These are phyloP conservation scores for Auxenochlorella protothecoides DNA, from an alignment of 139 green algal genomes.

Conservation along the genomic window DNA sequence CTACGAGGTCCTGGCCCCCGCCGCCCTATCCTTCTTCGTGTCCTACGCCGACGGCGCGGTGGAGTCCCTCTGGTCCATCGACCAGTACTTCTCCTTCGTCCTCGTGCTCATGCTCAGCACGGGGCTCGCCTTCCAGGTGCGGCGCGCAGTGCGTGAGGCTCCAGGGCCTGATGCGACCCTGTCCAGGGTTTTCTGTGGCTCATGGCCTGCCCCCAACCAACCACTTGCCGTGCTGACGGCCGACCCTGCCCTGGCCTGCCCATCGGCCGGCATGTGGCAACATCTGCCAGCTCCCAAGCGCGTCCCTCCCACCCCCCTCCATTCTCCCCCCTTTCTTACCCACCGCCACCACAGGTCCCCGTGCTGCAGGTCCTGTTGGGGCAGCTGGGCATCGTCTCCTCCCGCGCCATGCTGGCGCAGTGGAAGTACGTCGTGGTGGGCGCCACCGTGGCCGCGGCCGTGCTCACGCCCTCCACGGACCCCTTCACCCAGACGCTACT, in stretches of 20 bases:
- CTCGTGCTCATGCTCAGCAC: slow-evolving; percentile 94
- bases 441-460: slow-evolving; percentile 79
- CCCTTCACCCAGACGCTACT: slow-evolving; percentile 96
- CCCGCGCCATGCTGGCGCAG: slow-evolving; percentile 81
- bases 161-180: no score
- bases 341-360: slow-evolving; percentile 62
- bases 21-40: slow-evolving; percentile 96
- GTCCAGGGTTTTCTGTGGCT: no score
- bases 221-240: no score
- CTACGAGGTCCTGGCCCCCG: slow-evolving; percentile 91
- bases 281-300: neutral
- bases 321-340: neutral
- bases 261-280: no score
- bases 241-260: no score
- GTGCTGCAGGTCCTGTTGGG: slow-evolving; percentile 96
- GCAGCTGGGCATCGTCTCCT: slow-evolving; percentile 78
- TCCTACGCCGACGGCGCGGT: slow-evolving; percentile 91
- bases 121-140: slow-evolving; percentile 91
- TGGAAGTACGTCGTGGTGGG: slow-evolving; percentile 97
- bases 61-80: slow-evolving; percentile 97
- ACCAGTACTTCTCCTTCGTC: slow-evolving; percentile 99
- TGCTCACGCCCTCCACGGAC: slow-evolving; percentile 96
- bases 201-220: no score
- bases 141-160: neutral
- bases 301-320: neutral